phyloP scores from a whole-genome alignment of 306 rosid species.

The Cicer judaicum region DNA sequence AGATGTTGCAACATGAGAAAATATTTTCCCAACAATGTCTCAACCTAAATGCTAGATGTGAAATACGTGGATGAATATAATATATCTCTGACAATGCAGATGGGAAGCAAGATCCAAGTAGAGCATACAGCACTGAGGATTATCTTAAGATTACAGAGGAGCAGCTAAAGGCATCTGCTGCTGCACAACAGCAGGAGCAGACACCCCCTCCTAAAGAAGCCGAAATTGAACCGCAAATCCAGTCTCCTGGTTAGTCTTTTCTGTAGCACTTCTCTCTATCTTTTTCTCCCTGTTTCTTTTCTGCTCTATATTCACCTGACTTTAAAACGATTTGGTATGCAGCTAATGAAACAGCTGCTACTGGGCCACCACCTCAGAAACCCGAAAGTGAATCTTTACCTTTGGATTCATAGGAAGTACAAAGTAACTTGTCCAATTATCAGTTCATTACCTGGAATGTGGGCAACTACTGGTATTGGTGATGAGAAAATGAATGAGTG shows the following conservation, averaged over 20 bases:
- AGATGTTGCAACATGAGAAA: background rate
- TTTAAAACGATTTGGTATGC: constrained; percentile 43
- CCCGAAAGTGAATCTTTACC: constrained; percentile 51
- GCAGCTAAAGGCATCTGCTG: constrained; percentile 65
- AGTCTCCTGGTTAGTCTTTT: constrained; percentile 61
- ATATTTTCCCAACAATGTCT: constrained; percentile 7
- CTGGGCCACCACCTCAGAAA: constrained; percentile 50
- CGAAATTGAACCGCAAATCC: constrained; percentile 51
- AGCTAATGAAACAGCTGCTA: constrained; percentile 53
- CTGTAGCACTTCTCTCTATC: background rate
- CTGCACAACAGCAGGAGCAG: constrained; percentile 60
- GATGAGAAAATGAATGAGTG: constrained; percentile 3
- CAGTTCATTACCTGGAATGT: constrained; percentile 30
- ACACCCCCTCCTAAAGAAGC: constrained; percentile 50
- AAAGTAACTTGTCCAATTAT: constrained; percentile 2
- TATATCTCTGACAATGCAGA: constrained; percentile 51
- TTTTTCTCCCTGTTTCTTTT: background rate
- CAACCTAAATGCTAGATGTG: background rate
- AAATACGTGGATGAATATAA: constrained; percentile 28
- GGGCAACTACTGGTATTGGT: constrained; percentile 20
- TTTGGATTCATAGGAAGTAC: constrained; percentile 39
- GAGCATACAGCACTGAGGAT: constrained; percentile 79
- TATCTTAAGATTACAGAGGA: constrained; percentile 85
- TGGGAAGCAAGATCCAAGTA: constrained; percentile 50
- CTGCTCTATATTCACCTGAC: background rate